Percentiles rank a stretch among this genome's conserved stretches.
These are phyloP conservation scores for Stephanodiscus minutulus DNA, from an alignment of 108 stramenopile genomes.

Conservation along the genomic window DNA sequence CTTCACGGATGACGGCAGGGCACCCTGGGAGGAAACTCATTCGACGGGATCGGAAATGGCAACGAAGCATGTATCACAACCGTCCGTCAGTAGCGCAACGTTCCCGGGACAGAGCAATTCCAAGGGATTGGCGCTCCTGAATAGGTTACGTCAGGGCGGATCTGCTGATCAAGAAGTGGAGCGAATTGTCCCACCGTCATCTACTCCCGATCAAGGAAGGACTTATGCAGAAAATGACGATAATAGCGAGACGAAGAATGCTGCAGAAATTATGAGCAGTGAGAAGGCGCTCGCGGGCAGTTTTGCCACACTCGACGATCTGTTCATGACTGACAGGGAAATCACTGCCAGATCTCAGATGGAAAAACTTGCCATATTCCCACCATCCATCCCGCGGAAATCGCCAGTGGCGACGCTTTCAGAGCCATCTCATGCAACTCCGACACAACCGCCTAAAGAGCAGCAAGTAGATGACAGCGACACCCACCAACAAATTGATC, in stretches of 20 bases:
- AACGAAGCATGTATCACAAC: constrained; percentile 12
- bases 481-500: constrained; percentile 23
- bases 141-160: constrained; percentile 43
- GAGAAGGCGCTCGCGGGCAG: constrained; percentile 3
- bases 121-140: constrained; percentile 57
- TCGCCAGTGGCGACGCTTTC: neutral
- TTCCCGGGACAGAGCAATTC: constrained; percentile 21
- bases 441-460: constrained; percentile 1
- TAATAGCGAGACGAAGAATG: neutral
- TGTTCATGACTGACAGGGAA: constrained; percentile 73
- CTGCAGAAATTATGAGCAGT: neutral
- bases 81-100: neutral
- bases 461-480: constrained; percentile 14
- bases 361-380: constrained; percentile 39
- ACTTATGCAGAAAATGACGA: neutral
- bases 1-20: constrained; percentile 73
- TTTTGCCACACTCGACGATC: constrained; percentile 31
- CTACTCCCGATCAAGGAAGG: neutral
- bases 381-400: constrained; percentile 7
- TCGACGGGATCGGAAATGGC: neutral
- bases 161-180: constrained; percentile 20
- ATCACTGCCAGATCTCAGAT: constrained; percentile 70
- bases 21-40: constrained; percentile 77
- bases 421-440: neutral
- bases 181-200: neutral